phyloP scores from a whole-genome alignment of 2,329 filamentous ascomycete genomes.

The Westerdykella aurantiaca region DNA sequence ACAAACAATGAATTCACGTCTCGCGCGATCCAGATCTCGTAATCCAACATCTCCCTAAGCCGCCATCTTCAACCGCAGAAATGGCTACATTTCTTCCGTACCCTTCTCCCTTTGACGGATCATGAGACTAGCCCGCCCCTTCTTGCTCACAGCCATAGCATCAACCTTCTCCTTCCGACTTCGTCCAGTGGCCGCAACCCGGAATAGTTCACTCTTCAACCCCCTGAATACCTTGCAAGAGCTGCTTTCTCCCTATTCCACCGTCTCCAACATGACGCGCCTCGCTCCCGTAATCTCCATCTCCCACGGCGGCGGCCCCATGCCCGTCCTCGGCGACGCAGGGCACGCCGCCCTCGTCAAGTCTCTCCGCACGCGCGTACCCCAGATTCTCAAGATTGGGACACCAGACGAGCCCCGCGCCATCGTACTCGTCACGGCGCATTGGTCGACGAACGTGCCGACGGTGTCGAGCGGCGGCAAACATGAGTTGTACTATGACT shows the following conservation, averaged over 20 bases:
- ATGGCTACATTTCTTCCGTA: too few species aligned
- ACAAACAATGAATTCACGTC: too few species aligned
- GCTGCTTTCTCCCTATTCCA: slow-evolving; percentile 6
- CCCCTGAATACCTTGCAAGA: slow-evolving; percentile 23
- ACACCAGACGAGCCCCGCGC: slow-evolving; percentile 47
- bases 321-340: slow-evolving; percentile 55
- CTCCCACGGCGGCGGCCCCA: slow-evolving; percentile 45
- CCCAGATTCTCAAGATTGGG: slow-evolving; percentile 51
- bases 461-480: slow-evolving; percentile 47
- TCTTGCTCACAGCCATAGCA: neutral
- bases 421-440: slow-evolving; percentile 54
- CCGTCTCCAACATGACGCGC: slow-evolving; percentile 22
- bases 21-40: too few species aligned
- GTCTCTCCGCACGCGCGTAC: slow-evolving; percentile 51
- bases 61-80: too few species aligned
- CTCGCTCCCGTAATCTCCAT: slow-evolving; percentile 37
- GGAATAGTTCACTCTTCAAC: slow-evolving; percentile 7
- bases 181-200: neutral
- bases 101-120: slow-evolving; percentile 7
- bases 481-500: slow-evolving; percentile 53
- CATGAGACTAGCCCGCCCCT: slow-evolving; percentile 8
- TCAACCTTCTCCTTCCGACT: slow-evolving; percentile 1
- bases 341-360: slow-evolving; percentile 46
- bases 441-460: slow-evolving; percentile 50
- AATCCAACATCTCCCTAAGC: too few species aligned